Conservation (phyloP, 192 early-diverging fungal genomes). For the Umbelopsis sp. region DNA sequence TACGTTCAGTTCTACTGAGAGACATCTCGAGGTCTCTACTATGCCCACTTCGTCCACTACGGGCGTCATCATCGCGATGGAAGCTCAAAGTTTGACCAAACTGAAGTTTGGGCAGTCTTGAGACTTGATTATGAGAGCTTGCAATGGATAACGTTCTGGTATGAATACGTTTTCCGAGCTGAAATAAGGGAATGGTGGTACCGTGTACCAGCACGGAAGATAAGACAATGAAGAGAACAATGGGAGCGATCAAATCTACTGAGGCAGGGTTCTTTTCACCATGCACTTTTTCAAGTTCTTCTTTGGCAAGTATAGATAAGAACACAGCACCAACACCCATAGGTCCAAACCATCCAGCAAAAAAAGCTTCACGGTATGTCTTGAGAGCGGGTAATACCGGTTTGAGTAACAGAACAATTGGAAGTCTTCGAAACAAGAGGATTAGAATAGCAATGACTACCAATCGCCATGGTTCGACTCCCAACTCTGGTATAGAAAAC, state of each 20-base stretch:
- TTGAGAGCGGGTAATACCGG: slow-evolving; percentile 69
- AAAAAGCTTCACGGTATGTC: slow-evolving; percentile 74
- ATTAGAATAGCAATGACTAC: slow-evolving; percentile 62
- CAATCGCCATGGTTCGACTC: slow-evolving; percentile 71
- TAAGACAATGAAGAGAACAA: slow-evolving; percentile 78
- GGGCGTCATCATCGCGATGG: slow-evolving; percentile 24
- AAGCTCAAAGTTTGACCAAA: slow-evolving; percentile 30
- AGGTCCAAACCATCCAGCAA: slow-evolving; percentile 92
- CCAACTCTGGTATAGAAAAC: slow-evolving; percentile 57
- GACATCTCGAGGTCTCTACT: slow-evolving; percentile 4
- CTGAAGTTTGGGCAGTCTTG: slow-evolving; percentile 36
- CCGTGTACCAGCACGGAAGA: slow-evolving; percentile 84
- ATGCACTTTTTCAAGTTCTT: slow-evolving; percentile 33
- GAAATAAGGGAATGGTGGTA: slow-evolving; percentile 74
- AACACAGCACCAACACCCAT: slow-evolving; percentile 66
- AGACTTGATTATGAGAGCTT: slow-evolving; percentile 33
- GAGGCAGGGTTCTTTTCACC: slow-evolving; percentile 25
- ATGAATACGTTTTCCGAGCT: slow-evolving; percentile 55
- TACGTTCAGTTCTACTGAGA: slow-evolving; percentile 30
- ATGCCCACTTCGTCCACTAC: slow-evolving; percentile 10
- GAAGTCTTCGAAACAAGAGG: slow-evolving; percentile 74
- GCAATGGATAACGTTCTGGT: slow-evolving; percentile 39
- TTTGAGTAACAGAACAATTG: slow-evolving; percentile 65
- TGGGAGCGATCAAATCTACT: slow-evolving; percentile 47
- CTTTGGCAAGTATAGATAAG: slow-evolving; percentile 48